Evolutionary conservation across 129 eudicot species (phyloP).

Genomic region (Flaveria robusta): DNA sequence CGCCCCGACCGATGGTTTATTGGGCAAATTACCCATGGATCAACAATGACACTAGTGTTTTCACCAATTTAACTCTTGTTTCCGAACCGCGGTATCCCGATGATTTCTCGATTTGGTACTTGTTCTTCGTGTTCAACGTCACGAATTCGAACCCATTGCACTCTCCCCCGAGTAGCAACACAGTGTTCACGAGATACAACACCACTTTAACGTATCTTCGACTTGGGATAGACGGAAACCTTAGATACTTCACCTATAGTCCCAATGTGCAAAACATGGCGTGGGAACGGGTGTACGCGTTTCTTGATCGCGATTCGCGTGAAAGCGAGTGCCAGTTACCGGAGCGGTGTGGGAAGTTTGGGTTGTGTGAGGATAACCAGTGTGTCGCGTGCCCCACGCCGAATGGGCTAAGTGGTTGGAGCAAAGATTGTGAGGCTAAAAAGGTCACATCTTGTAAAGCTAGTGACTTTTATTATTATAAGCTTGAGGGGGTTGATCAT

Average conservation of each 20-base stretch:
- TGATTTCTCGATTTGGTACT: background rate
- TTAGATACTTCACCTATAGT: slow-evolving; percentile 4
- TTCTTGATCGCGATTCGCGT: background rate
- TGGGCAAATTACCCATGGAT: background rate
- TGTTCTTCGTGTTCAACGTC: background rate
- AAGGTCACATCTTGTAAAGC: slow-evolving; percentile 25
- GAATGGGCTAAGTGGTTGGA: slow-evolving; percentile 10
- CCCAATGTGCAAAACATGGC: background rate
- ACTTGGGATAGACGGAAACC: slow-evolving; percentile 8
- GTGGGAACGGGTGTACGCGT: background rate
- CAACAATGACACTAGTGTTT: background rate
- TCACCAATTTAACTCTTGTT: background rate
- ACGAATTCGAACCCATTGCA: background rate
- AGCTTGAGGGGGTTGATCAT: slow-evolving; percentile 52
- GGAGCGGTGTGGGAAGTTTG: slow-evolving; percentile 12
- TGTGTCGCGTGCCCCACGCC: slow-evolving; percentile 20
- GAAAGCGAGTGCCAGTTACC: slow-evolving; percentile 6
- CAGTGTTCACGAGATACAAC: background rate
- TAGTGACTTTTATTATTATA: slow-evolving; percentile 36
- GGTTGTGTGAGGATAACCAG: slow-evolving; percentile 22
- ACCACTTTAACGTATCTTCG: slow-evolving; percentile 3
- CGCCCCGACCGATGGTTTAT: slow-evolving; percentile 42
- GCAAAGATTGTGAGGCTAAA: slow-evolving; percentile 35
- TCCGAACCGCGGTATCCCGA: background rate
- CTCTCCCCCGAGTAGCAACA: background rate